These are phyloP conservation scores for Ilex asprella DNA, from an alignment of 257 asterid genomes.

Conservation along the genomic window DNA sequence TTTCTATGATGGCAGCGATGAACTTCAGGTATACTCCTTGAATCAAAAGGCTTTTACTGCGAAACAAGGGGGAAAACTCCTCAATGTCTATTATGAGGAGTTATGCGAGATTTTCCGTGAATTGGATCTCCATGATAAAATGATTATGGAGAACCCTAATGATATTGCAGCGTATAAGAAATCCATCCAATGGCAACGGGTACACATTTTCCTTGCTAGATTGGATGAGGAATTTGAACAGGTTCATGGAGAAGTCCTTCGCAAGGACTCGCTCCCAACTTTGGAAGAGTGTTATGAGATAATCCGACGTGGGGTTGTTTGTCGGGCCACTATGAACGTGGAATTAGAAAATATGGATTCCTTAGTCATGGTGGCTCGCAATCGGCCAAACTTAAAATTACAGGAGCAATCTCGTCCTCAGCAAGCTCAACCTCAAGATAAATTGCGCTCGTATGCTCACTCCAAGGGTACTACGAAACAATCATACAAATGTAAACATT, in stretches of 20 bases:
- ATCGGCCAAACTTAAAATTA: background rate
- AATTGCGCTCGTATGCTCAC: too few species aligned
- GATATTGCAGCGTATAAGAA: background rate
- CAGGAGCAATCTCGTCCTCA: background rate
- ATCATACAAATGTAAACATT: background rate
- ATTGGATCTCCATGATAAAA: background rate
- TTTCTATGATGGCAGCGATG: background rate
- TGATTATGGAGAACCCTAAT: background rate
- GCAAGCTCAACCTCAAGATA: background rate
- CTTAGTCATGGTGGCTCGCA: background rate
- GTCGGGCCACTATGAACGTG: background rate
- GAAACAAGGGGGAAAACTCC: background rate
- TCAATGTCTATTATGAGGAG: background rate
- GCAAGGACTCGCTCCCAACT: background rate
- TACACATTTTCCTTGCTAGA: background rate
- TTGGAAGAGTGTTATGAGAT: background rate
- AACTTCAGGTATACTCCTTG: background rate
- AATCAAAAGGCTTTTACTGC: background rate
- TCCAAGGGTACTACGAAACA: background rate
- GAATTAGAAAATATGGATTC: background rate
- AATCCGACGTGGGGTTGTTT: background rate
- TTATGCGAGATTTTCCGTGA: background rate
- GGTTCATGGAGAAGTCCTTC: background rate
- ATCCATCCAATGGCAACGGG: background rate
- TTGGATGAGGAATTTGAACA: background rate